These are phyloP conservation scores for Clarkia xantiana DNA, from an alignment of 345 rosid species.

Conservation along the genomic window DNA sequence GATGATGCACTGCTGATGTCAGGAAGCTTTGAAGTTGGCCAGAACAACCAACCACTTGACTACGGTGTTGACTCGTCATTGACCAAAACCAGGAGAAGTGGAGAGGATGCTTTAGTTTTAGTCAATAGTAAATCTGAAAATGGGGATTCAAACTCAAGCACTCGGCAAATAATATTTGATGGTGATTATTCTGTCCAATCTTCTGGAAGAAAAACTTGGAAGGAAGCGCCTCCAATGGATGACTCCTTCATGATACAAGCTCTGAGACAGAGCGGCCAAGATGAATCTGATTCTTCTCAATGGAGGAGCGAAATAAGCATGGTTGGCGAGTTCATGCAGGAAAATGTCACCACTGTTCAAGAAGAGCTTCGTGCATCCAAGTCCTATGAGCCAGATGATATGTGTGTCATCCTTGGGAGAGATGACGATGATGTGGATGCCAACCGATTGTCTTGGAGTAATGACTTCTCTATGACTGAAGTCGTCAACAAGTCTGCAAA, in stretches of 20 bases:
- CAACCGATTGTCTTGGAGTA: conserved; percentile 24
- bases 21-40: conserved; percentile 26
- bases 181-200: conserved; percentile 16
- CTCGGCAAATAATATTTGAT: conserved; percentile 24
- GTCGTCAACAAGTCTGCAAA: conserved; percentile 18
- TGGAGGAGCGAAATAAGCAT: conserved; percentile 62
- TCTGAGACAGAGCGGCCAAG: conserved; percentile 8
- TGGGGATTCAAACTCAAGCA: conserved; percentile 13
- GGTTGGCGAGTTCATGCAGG: conserved; percentile 36
- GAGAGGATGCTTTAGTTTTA: conserved; percentile 39
- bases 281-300: conserved; percentile 19
- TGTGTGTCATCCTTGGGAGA: conserved; percentile 53
- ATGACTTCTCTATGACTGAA: conserved; percentile 40
- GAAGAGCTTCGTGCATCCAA: conserved; percentile 19
- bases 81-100: conserved; percentile 40
- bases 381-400: conserved; percentile 41
- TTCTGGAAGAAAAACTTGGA: conserved; percentile 15
- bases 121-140: conserved; percentile 21
- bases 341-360: conserved; percentile 12
- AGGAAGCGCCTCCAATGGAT: conserved; percentile 28
- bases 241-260: conserved; percentile 70
- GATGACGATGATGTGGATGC: conserved; percentile 23
- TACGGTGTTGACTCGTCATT: conserved; percentile 20
- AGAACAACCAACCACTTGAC: conserved; percentile 19
- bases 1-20: conserved; percentile 36